Evolutionary conservation across 179 eudicot genomes (phyloP), one percentile per base, ranked within the genome.

Genomic region (Patellifolia procumbens): DNA sequence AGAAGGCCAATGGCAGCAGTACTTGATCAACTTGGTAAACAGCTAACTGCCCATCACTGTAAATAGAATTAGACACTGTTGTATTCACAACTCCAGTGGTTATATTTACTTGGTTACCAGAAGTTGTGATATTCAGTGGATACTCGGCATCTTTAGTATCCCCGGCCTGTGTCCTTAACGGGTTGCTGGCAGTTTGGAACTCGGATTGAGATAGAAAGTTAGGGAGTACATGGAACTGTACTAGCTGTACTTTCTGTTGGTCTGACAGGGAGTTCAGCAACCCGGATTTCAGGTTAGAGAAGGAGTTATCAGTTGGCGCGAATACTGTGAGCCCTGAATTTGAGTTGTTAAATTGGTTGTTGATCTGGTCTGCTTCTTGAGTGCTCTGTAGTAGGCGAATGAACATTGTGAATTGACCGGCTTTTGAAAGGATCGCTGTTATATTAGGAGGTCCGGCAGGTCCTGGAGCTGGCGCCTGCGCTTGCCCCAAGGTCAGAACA

Each of bases 21-120:
- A 96, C 99, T 65, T 86, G 87, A 64, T 96, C 98, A 39, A 96
- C 94, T 75, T 91, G 96, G 73, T 93, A 96, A 42, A 96, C 96
- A 10, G 98, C 97, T 22, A 96, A 79, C 71, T 89, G 85, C 20
- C 78, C 82, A 53, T 96, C 97, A 8, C 86, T 85, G 73, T 87
- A 96, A 4, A 96, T 42, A 1, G 91, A 79, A 69, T 85, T 88
- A 0, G 79, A 83, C 58, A 96, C 84, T 4, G 94, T 89, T n/a
- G 99, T 81, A 26, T 93, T 84, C 1, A 84, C 86, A 1, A 93
- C 79, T 0, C 99, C 99, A 56, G 97, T 93, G 6, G 97, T 77
- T 2, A 96, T 75, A 73, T 96, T 96, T 31, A 96, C 98, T 76
- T 82, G 88, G 79, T 85, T 93, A 17, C 98, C 98, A 9, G 89